Evolutionary conservation across 768 basidiomycete species (phyloP), one percentile per base, ranked within the genome.

Genomic region (Tylopilus vinaceipallidus): DNA sequence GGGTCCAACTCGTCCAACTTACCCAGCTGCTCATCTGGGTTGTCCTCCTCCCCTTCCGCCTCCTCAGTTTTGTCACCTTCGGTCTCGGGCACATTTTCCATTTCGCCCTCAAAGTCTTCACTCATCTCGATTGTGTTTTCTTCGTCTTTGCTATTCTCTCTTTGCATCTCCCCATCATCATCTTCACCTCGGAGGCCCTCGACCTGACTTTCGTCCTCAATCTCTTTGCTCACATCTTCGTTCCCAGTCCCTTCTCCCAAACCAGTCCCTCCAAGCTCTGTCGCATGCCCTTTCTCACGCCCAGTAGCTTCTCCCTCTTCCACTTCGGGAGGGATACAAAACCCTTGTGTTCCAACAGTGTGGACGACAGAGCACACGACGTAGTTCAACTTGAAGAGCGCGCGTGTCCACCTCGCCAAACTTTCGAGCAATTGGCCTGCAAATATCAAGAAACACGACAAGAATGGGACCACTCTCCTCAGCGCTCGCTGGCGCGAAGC

Each of bases 171-270:
- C 1, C 23, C 68, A 9, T 55, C 53, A 11, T 78, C 74, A 2
- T 78, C 75, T 17, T 90, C 85, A 13, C 81, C 88, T 63, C 84
- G 80, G 20, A 98, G 73, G 0, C 97, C 97, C 60, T 99, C 97
- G 7, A 98, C 89, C 60, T 99, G 95, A 60, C 89, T 88, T 70
- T 98, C 94, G 49, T 98, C 94, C 62, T 95, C 86, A 45, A 98
- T 94, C 63, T 98, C 90, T 60, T 93, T 87, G 74, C 90, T 93
- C 49, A 94, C 87, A 60, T 98, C 88, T 65, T 95, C 81, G 26
- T 75, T 73, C 0, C 97, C 97, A 2, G 79, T 74, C 2, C 97
- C 97, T 57, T 89, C 83, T 3, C 97, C 97, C 44, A 99, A 71
- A 4, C 97, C 97, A 3, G 88, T 81, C 5, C 95, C 95, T 30